A percentile compares a stretch with the other conserved stretches of the same genome.
phyloP scores from a whole-genome alignment of 139 green algal genomes.

The Nannochloris sp. region DNA sequence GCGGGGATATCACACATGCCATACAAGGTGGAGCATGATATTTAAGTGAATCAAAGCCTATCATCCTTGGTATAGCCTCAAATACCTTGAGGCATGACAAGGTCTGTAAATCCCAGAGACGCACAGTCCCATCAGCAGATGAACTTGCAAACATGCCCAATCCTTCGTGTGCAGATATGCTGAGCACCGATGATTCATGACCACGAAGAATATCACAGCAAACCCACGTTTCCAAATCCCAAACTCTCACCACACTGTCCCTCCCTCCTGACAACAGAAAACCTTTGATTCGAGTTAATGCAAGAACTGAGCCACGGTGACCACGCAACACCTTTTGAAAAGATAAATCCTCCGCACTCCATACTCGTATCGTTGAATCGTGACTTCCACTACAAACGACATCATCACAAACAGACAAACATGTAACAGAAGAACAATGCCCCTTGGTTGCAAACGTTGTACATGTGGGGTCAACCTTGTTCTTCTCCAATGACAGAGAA shows the following conservation, averaged over 20 bases:
- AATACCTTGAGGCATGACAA: constrained; percentile 1
- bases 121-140: constrained; percentile 65
- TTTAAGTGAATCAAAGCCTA: neutral
- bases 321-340: constrained; percentile 54
- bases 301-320: constrained; percentile 67
- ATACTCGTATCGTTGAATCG: constrained; percentile 65
- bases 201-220: constrained; percentile 73
- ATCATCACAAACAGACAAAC: constrained; percentile 39
- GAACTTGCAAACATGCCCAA: constrained; percentile 49
- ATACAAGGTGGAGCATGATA: neutral
- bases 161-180: constrained; percentile 23
- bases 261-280: constrained; percentile 69
- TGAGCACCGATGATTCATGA: constrained; percentile 73
- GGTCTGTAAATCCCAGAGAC: constrained; percentile 51
- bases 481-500: neutral
- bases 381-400: constrained; percentile 34
- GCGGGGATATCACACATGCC: neutral
- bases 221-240: constrained; percentile 77
- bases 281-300: constrained; percentile 48
- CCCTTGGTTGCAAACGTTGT: constrained; percentile 6
- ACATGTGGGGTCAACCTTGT: neutral
- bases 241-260: constrained; percentile 82
- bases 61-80: neutral
- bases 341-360: constrained; percentile 39
- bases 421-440: constrained; percentile 52